phyloP scores from a whole-genome alignment of 495 filamentous ascomycete genomes.

The Penicillium fimorum region DNA sequence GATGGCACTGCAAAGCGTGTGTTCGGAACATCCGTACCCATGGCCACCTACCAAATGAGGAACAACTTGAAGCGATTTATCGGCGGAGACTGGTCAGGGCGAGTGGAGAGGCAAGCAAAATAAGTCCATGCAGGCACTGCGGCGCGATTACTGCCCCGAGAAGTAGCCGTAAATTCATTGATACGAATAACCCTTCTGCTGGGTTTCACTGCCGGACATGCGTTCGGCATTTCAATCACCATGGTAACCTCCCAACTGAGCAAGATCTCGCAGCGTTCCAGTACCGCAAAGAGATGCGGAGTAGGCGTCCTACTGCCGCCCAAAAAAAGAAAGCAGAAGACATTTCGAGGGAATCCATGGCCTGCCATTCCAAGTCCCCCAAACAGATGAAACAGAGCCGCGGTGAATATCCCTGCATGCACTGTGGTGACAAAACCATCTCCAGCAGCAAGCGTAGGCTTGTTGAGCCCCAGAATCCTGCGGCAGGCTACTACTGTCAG shows the following conservation, averaged over 20 bases:
- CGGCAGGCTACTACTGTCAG: constrained; percentile 10
- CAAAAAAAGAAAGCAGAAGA: not conserved
- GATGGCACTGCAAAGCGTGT: constrained; percentile 12
- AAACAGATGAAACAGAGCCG: constrained; percentile 7
- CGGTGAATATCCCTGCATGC: constrained; percentile 1
- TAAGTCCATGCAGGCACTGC: constrained; percentile 4
- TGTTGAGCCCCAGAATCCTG: not conserved
- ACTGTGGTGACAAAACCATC: constrained; percentile 5
- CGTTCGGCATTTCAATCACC: not conserved
- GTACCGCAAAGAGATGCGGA: not conserved
- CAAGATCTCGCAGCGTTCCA: not conserved
- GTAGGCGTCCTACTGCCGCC: not conserved
- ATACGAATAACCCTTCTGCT: constrained; percentile 1
- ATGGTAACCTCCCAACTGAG: not conserved
- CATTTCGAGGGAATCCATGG: not conserved
- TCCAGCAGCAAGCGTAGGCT: constrained; percentile 4
- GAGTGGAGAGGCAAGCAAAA: not conserved
- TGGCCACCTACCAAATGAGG: constrained; percentile 6
- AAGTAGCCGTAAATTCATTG: not conserved
- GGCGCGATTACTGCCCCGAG: constrained; percentile 1
- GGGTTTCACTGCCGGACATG: constrained; percentile 8
- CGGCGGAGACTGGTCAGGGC: not conserved
- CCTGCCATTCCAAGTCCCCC: not conserved
- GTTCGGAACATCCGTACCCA: not conserved
- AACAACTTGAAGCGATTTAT: constrained; percentile 1